Conservation (phyloP, 148 eudicot genomes). For the Chenopodium formosanum region DNA sequence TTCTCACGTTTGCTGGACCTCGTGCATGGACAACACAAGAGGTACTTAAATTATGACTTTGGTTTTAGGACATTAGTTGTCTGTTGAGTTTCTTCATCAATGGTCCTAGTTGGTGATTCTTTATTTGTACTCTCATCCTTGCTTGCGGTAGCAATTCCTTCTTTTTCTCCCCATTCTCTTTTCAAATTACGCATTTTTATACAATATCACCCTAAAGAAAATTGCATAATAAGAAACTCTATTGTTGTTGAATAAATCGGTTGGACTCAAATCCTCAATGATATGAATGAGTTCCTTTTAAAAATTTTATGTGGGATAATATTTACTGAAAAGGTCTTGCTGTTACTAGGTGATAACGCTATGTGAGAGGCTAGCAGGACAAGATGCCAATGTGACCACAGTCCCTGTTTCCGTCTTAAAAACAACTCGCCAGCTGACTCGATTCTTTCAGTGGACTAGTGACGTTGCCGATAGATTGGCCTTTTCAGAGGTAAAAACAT, state of each 20-base stretch:
- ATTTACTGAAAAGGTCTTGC: slow-evolving; percentile 11
- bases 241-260: background rate
- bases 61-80: background rate
- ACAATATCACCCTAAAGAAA: background rate
- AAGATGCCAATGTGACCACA: slow-evolving; percentile 98
- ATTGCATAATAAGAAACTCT: background rate
- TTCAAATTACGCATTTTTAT: background rate
- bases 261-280: no score
- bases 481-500: slow-evolving; percentile 80
- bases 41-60: slow-evolving; percentile 38
- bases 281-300: background rate
- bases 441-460: slow-evolving; percentile 90
- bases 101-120: background rate
- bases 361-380: slow-evolving; percentile 99
- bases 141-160: background rate
- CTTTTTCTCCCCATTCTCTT: background rate
- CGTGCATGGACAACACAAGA: slow-evolving; percentile 99
- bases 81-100: background rate
- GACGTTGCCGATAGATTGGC: slow-evolving; percentile 99
- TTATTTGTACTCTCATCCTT: background rate
- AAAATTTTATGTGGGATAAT: no score
- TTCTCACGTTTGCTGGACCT: slow-evolving; percentile 99
- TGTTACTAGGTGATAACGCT: slow-evolving; percentile 83
- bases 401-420: slow-evolving; percentile 94
- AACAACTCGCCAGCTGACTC: slow-evolving; percentile 89